Evolutionary conservation across 2,329 filamentous ascomycete species (phyloP).

Genomic region (Lachnellula cervina): DNA sequence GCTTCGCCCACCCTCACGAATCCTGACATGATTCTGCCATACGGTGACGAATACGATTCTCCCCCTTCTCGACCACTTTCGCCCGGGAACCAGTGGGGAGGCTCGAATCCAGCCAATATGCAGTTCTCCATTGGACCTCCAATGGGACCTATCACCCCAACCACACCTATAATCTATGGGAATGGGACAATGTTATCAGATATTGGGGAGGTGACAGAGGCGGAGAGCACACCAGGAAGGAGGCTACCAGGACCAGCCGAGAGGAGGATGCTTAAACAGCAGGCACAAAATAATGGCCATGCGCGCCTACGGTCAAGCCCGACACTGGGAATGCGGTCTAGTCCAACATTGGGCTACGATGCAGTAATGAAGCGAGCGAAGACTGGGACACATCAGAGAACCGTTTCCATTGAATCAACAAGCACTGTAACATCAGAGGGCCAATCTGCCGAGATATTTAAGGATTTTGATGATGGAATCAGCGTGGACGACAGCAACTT

Average conservation of each 20-base stretch:
- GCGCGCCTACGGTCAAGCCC: constrained; percentile 39
- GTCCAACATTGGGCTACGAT: constrained; percentile 42
- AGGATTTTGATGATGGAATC: constrained; percentile 56
- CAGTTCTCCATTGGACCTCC: constrained; percentile 35
- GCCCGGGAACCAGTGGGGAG: constrained; percentile 35
- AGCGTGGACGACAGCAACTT: constrained; percentile 63
- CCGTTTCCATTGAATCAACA: constrained; percentile 54
- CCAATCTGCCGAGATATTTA: constrained; percentile 45
- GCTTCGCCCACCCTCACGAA: constrained; percentile 86
- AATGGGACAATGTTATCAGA: constrained; percentile 67
- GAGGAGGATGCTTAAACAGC: constrained; percentile 26
- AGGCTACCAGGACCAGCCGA: constrained; percentile 29
- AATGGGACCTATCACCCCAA: constrained; percentile 45
- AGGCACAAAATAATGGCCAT: constrained; percentile 13
- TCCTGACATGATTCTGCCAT: constrained; percentile 89
- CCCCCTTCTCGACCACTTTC: constrained; percentile 44
- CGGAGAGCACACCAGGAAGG: constrained; percentile 43
- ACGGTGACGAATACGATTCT: constrained; percentile 51
- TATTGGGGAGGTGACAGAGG: constrained; percentile 54
- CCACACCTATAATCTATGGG: constrained; percentile 63
- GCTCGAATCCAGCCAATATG: constrained; percentile 20
- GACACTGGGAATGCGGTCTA: constrained; percentile 40
- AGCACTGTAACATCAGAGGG: constrained; percentile 54
- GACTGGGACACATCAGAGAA: constrained; percentile 43
- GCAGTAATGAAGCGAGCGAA: constrained; percentile 44